Evolutionary conservation across 345 rosid species (phyloP), one percentile per base, ranked within the genome.

Genomic region (Clausena lansium): DNA sequence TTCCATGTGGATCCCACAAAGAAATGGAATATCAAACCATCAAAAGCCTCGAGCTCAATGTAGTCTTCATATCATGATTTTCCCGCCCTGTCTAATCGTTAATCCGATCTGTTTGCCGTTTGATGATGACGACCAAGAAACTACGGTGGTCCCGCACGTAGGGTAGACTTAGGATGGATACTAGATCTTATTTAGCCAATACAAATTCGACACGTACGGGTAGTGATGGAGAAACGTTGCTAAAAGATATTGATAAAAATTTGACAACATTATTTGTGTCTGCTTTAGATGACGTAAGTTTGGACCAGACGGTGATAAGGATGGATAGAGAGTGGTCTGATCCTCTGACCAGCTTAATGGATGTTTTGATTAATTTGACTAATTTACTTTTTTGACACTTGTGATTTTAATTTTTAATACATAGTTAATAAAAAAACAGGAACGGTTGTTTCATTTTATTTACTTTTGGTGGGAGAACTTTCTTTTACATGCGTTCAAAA

Each of bases 221-320:
- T 8, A 22, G 4, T 36, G 15, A 71, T 36, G 66, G 10, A 6
- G 28, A 67, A 33, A 65, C 54, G 50, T 33, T 59, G 63, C n/a
- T 3, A 35, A 11, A 73, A 71, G 74, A 73, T 73, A 70, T 68
- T 72, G 67, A 25, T 60, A 55, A 72, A 30, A 62, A 15, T 50
- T 77, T 10, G 59, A 9, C 32, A 36, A 30, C 63, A 76, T 73
- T 9, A 73, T 50, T 59, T 61, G 33, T 35, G 67, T 70, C 57
- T 15, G 70, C 59, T 77, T 82, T 80, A 82, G 85, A 77, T 85
- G 85, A 71, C 83, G 85, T 79, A 79, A 52, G 81, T 59, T 79
- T 77, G 76, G 83, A 82, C 81, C 32, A 70, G 82, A 79, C 82
- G 41, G 57, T 65, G 80, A 79, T 38, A 65, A 22, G 61, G 71